A percentile compares a stretch with the other conserved stretches of the same genome.
These are phyloP conservation scores for Cordyceps militaris DNA, from an alignment of 2,329 filamentous ascomycete genomes.

Conservation along the genomic window DNA sequence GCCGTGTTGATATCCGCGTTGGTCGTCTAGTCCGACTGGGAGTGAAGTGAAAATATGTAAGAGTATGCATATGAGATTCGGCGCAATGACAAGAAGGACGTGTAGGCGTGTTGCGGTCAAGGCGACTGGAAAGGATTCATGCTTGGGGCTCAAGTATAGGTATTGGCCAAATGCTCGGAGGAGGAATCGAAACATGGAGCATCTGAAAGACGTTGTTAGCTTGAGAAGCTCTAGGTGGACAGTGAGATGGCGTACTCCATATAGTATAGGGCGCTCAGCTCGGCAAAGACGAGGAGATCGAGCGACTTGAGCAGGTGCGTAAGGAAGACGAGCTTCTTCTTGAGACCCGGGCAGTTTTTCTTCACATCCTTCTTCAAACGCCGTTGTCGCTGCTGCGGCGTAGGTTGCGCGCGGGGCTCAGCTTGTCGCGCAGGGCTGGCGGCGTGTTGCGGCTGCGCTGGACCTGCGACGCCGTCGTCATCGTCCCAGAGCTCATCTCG, in stretches of 20 bases:
- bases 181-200: slow-evolving; percentile 56
- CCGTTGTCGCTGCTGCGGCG: slow-evolving; percentile 22
- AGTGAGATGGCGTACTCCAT: slow-evolving; percentile 49
- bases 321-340: slow-evolving; percentile 54
- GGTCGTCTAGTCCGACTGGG: slow-evolving; percentile 51
- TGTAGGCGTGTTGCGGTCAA: slow-evolving; percentile 51
- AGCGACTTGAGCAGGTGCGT: slow-evolving; percentile 53
- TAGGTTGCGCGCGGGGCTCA: background rate
- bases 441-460: background rate
- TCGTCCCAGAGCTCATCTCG: slow-evolving; percentile 14
- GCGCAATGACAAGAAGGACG: slow-evolving; percentile 49
- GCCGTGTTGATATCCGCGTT: slow-evolving; percentile 59
- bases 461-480: background rate
- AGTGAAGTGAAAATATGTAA: slow-evolving; percentile 50
- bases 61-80: slow-evolving; percentile 54
- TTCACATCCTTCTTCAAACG: slow-evolving; percentile 31
- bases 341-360: slow-evolving; percentile 35
- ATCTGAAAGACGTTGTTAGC: slow-evolving; percentile 34
- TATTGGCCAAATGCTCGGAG: slow-evolving; percentile 53
- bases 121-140: slow-evolving; percentile 47
- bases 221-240: background rate
- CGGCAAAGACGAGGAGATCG: slow-evolving; percentile 56
- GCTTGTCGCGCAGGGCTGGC: background rate
- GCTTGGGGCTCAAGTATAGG: slow-evolving; percentile 57
- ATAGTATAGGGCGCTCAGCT: slow-evolving; percentile 61